Base-by-base conservation (phyloP, 2,329 filamentous ascomycete genomes). In the Lasiodiplodia citricola region DNA sequence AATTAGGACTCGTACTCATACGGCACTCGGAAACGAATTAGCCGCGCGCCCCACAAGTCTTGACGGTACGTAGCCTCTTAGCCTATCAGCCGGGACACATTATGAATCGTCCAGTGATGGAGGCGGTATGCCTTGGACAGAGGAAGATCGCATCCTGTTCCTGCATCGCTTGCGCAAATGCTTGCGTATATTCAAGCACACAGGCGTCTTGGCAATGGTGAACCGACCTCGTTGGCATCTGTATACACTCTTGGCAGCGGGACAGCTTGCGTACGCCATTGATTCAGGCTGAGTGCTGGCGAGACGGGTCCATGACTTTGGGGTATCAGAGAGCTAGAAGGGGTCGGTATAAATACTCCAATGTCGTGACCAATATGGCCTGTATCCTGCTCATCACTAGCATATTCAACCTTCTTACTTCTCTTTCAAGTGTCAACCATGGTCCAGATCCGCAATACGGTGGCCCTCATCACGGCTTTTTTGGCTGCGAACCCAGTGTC, bases 181-280 rank as follows among this genome's bases (percentile, higher is more conserved):
- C 58, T 63, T 63, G 58, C 58, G 58, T 63, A 63, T 18, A 21
- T 44, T 51, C 25, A 63, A 63, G 58, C 58, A 63, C 41, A 21
- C n/a, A 10, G 41, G 25, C 4, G 25, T 2, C 58, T 63, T 63
- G 58, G 58, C 58, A 51, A 21, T 25, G 18, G 13, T 2, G 23
- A 14, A 6, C 25, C 23, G 31, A 10, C 16, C n/a, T 41, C 8
- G 37, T 16, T 13, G 35, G 8, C 56, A 8, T 6, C n/a, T 16
- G 14, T 23, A 13, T 18, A 13, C 25, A 5, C 41, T 18, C 58
- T 50, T 63, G 58, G 58, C 41, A 31, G 8, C 18, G 25, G 35
- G 41, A 35, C n/a, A 31, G 58, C 58, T 63, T 63, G 58, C 58
- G 58, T 63, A 63, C 25, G 14, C 58, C 23, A 21, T 31, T 47